Conservation (phyloP, 78 protist species). For the Chrysochromulina tobinii region DNA sequence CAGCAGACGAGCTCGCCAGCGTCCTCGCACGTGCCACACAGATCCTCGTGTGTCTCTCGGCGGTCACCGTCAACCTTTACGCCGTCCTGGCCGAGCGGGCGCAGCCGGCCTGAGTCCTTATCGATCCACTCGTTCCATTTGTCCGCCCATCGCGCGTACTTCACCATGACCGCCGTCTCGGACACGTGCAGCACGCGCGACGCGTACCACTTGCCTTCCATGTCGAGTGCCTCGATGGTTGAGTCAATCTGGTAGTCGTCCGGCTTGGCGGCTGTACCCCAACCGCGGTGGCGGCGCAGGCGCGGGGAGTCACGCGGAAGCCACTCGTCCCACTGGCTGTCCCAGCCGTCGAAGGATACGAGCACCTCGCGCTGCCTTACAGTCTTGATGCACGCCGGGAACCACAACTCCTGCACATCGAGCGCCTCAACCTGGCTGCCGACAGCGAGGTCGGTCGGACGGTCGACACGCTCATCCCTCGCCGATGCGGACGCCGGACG, state of each 20-base stretch:
- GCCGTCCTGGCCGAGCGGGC: neutral
- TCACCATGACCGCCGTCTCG: neutral
- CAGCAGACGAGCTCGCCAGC: neutral
- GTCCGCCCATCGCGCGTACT: neutral
- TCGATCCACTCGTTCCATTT: conserved; percentile 13
- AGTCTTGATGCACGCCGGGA: neutral
- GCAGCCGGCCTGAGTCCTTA: neutral
- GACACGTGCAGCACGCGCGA: neutral
- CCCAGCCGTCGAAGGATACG: neutral
- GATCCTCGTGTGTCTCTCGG: neutral
- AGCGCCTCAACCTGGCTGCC: neutral
- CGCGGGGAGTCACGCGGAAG: too few species aligned
- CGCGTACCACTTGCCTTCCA: neutral
- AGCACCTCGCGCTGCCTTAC: neutral
- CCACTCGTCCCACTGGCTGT: neutral
- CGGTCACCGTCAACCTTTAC: neutral
- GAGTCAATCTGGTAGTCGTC: neutral
- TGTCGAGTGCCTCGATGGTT: neutral
- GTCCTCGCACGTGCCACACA: neutral
- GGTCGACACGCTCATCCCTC: too few species aligned
- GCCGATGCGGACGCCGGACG: too few species aligned
- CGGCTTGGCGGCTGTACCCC: neutral
- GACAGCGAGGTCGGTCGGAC: too few species aligned
- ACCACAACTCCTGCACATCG: neutral
- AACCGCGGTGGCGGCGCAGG: neutral